A percentile compares a stretch with the other conserved stretches of the same genome.
Conservation (phyloP, 2,329 filamentous ascomycete species). For the Juglanconis juglandina region DNA sequence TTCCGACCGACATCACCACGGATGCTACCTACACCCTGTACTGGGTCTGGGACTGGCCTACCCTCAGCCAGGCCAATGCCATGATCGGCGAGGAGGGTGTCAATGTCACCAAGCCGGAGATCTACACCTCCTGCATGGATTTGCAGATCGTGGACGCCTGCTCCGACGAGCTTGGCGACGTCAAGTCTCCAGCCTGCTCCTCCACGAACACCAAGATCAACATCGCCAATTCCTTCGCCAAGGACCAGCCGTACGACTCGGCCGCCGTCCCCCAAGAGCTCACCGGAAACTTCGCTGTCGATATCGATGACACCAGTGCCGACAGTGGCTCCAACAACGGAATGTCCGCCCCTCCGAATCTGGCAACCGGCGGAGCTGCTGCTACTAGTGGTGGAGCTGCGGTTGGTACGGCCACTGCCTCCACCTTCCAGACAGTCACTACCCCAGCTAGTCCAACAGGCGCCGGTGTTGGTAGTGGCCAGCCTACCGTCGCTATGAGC, state of each 20-base stretch:
- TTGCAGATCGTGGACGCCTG: slow-evolving; percentile 28
- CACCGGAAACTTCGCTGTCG: slow-evolving; percentile 42
- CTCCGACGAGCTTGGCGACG: slow-evolving; percentile 34
- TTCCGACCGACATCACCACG: slow-evolving; percentile 63
- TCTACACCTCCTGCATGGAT: slow-evolving; percentile 45
- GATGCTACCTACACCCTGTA: slow-evolving; percentile 75
- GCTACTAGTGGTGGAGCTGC: neutral
- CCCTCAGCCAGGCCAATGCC: slow-evolving; percentile 38
- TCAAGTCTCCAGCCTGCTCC: slow-evolving; percentile 35
- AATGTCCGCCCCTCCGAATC: slow-evolving; percentile 16
- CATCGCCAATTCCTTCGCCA: slow-evolving; percentile 28
- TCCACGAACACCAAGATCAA: slow-evolving; percentile 21
- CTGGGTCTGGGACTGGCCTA: slow-evolving; percentile 96
- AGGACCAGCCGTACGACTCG: slow-evolving; percentile 38
- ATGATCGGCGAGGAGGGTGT: slow-evolving; percentile 30
- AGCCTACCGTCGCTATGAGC: neutral
- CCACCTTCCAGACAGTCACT: slow-evolving; percentile 16
- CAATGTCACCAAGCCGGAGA: slow-evolving; percentile 29
- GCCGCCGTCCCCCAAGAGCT: slow-evolving; percentile 46
- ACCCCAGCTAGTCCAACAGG: neutral
- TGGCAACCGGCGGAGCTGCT: slow-evolving; percentile 2
- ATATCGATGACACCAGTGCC: slow-evolving; percentile 24
- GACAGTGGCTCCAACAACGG: slow-evolving; percentile 16
- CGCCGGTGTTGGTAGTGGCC: neutral
- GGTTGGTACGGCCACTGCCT: neutral